These are phyloP conservation scores for Tolypocladium inflatum DNA, from an alignment of 2,329 filamentous ascomycete genomes.

Conservation along the genomic window DNA sequence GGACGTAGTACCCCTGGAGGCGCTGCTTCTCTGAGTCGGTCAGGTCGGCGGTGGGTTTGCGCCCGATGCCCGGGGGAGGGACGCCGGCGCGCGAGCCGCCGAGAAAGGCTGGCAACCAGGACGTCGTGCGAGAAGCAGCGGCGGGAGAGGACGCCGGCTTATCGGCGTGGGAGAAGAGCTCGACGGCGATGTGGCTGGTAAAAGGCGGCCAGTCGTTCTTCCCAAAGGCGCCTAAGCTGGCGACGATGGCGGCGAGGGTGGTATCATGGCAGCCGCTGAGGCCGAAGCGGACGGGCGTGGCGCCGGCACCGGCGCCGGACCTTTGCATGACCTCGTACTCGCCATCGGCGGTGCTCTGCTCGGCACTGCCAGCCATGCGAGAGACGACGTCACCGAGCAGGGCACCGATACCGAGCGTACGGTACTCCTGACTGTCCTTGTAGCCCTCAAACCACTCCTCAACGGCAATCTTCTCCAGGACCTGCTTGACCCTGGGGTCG, in stretches of 20 bases:
- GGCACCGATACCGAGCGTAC: conserved; percentile 77
- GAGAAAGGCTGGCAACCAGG: conserved; percentile 17
- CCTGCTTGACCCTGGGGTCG: conserved; percentile 57
- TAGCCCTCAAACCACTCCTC: conserved; percentile 95
- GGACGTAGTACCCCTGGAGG: conserved; percentile 73
- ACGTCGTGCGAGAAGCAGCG: conserved; percentile 3
- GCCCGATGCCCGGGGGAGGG: conserved; percentile 41
- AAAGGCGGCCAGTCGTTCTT: conserved; percentile 78
- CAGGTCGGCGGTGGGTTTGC: conserved; percentile 49
- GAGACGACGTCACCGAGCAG: conserved; percentile 76
- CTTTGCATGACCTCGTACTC: conserved; percentile 35
- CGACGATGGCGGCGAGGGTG: conserved; percentile 70
- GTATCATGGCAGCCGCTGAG: conserved; percentile 90
- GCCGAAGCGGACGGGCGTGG: conserved; percentile 56
- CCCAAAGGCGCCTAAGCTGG: conserved; percentile 71
- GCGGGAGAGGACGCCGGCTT: background rate
- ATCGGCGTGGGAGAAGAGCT: conserved; percentile 58
- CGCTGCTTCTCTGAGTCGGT: conserved; percentile 45
- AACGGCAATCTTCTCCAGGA: conserved; percentile 66
- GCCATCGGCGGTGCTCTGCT: conserved; percentile 44
- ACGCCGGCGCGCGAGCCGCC: conserved; percentile 14
- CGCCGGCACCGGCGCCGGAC: conserved; percentile 10
- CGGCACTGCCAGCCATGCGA: conserved; percentile 59
- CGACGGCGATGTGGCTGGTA: conserved; percentile 83
- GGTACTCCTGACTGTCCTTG: conserved; percentile 74